Base-by-base conservation (phyloP, 2,329 filamentous ascomycete species). In the Fusarium pseudoanthophilum region DNA sequence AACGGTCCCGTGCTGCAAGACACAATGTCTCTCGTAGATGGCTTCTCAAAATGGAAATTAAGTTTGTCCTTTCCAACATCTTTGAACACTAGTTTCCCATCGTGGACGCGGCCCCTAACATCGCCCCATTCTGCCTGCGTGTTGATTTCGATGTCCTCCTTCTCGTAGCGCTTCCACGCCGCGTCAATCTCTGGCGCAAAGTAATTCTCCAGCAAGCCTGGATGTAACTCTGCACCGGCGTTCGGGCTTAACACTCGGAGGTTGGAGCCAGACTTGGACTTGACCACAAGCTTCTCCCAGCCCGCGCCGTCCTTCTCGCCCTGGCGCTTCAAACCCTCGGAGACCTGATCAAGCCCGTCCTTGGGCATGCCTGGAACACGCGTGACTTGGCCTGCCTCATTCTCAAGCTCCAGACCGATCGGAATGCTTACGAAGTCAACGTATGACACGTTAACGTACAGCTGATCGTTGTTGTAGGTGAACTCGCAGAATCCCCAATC, bases 391-490 rank as follows among this genome's bases (percentile, higher is more conserved):
- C 87, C 88, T 49, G 81, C 79, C 26, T 83, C 83, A 68, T 85
- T 87, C 61, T 82, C 81, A 51, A 92, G 85, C 67, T 81, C 79
- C 71, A 92, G 85, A 2, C 88, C 86, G 58, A 92, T 86, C n/a
- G 92, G 91, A 74, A 92, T 79, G 75, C 84, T 84, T 69, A 94
- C 88, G 81, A 95, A 95, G 83, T 95, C 93, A 60, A 95, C 93
- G 79, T 92, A 92, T 70, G 87, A 90, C 75, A 95, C 91, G 75
- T 93, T 93, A 75, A 88, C 90, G 78, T 89, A 93, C 10, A 93
- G 82, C 80, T 92, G 85, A 37, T 79, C 77, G 40, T 81, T 75
- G 80, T 92, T 92, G 81, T 87, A 92, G 21, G 91, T 92, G 75
- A 92, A 91, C 81, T 93, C 92, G 82, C 87, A 90, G 78, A 93